Percentiles rank a stretch among this genome's conserved stretches.
phyloP scores from a whole-genome alignment of 208 protist genomes.

The Porcisia deanei region DNA sequence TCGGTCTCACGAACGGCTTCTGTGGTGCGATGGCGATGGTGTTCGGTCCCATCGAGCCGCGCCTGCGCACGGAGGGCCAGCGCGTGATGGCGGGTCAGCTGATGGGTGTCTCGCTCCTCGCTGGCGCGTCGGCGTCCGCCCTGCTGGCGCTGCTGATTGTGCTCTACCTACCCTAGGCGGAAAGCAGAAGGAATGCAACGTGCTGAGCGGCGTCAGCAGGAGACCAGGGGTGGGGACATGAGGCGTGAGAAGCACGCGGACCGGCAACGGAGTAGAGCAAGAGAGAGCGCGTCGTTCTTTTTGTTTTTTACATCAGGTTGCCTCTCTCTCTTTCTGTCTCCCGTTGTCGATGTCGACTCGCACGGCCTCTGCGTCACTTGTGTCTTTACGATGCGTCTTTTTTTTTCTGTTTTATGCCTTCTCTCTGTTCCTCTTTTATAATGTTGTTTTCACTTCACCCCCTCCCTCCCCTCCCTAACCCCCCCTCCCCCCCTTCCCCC shows the following conservation, averaged over 20 bases:
- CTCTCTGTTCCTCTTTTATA: background rate
- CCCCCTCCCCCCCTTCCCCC: background rate
- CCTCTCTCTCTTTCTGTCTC: background rate
- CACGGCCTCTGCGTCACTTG: background rate
- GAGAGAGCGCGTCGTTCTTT: background rate
- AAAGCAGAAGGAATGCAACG: background rate
- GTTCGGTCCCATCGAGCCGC: slow-evolving; percentile 54
- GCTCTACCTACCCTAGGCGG: slow-evolving; percentile 49
- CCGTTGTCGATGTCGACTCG: background rate
- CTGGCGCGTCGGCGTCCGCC: slow-evolving; percentile 54
- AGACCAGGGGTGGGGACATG: background rate
- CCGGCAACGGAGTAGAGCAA: background rate
- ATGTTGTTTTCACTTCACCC: background rate
- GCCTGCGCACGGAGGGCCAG: slow-evolving; percentile 65
- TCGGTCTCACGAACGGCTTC: slow-evolving; percentile 84
- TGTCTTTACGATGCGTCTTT: background rate
- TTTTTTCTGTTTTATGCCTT: background rate
- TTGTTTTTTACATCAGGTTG: too few relatives aligned
- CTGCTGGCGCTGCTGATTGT: slow-evolving; percentile 71
- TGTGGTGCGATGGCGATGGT: slow-evolving; percentile 80
- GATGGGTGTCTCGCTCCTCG: slow-evolving; percentile 77
- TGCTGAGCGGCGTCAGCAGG: too few relatives aligned
- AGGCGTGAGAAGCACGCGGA: background rate
- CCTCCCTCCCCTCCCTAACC: background rate
- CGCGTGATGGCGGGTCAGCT: slow-evolving; percentile 79